Percentiles rank a stretch among this genome's conserved stretches.
These are phyloP conservation scores for Tilletia setariae DNA, from an alignment of 1,284 basidiomycete genomes.

Conservation along the genomic window DNA sequence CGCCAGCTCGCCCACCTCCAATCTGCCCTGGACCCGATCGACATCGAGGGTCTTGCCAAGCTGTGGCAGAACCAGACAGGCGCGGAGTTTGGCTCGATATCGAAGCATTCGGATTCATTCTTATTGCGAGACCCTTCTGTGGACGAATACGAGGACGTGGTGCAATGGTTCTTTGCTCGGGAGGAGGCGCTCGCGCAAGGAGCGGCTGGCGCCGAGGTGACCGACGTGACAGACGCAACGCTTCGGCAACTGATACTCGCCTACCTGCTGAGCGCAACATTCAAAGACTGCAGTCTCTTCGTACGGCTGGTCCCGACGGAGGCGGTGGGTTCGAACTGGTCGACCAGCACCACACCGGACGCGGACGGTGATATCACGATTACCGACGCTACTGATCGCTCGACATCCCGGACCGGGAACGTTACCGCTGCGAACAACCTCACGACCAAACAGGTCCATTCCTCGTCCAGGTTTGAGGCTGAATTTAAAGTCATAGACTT, in stretches of 20 bases:
- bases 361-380: conserved; percentile 2
- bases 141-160: conserved; percentile 17
- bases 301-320: conserved; percentile 56
- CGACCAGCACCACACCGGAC: not conserved
- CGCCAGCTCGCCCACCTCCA: conserved; percentile 66
- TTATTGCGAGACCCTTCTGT: conserved; percentile 13
- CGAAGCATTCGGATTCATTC: conserved; percentile 11
- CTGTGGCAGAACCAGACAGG: not conserved
- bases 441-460: too few species aligned
- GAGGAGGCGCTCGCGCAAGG: not conserved
- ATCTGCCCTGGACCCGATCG: conserved; percentile 72
- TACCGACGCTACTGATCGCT: not conserved
- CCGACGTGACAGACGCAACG: not conserved
- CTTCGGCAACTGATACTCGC: conserved; percentile 66
- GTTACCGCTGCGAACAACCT: too few species aligned
- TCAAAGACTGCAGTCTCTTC: conserved; percentile 93
- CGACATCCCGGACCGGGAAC: not conserved
- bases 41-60: conserved; percentile 70
- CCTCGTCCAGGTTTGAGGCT: not conserved
- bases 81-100: conserved; percentile 10
- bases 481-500: conserved; percentile 63
- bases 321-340: not conserved
- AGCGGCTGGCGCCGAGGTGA: not conserved
- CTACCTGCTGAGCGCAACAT: conserved; percentile 81
- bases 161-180: conserved; percentile 4